These are phyloP conservation scores for Zygoascus bituminiphila DNA, from an alignment of 805 yeast genomes.

Conservation along the genomic window DNA sequence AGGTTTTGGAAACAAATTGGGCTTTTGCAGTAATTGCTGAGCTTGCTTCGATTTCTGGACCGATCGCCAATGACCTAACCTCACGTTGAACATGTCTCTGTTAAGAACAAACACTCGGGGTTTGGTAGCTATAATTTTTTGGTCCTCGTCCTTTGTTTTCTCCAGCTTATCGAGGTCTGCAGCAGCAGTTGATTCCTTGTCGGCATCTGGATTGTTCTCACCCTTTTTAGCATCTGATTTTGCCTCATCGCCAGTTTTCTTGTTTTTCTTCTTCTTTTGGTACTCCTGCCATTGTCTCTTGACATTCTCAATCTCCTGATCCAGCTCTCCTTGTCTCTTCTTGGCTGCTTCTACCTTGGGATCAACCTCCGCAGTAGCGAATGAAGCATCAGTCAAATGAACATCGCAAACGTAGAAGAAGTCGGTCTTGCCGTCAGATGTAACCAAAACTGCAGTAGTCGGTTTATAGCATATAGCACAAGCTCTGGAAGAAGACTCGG, in stretches of 20 bases:
- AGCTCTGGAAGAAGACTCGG: slow-evolving; percentile 36
- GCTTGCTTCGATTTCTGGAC: slow-evolving; percentile 26
- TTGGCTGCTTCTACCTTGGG: slow-evolving; percentile 31
- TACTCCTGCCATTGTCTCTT: slow-evolving; percentile 27
- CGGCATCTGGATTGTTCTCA: slow-evolving; percentile 1
- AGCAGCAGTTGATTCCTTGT: slow-evolving; percentile 10
- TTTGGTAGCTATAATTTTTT: slow-evolving; percentile 23
- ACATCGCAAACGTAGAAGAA: slow-evolving; percentile 45
- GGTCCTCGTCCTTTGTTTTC: slow-evolving; percentile 16
- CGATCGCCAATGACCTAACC: slow-evolving; percentile 29
- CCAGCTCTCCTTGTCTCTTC: slow-evolving; percentile 18
- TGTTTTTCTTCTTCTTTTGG: slow-evolving; percentile 16
- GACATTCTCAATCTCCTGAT: slow-evolving; percentile 28
- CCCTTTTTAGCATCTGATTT: neutral
- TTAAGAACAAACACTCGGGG: slow-evolving; percentile 37
- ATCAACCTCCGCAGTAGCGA: slow-evolving; percentile 37
- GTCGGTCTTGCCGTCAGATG: slow-evolving; percentile 38
- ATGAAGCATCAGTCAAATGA: slow-evolving; percentile 42
- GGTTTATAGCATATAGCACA: slow-evolving; percentile 51
- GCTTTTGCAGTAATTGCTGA: slow-evolving; percentile 24
- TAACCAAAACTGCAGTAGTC: slow-evolving; percentile 39
- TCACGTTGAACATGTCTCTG: slow-evolving; percentile 34
- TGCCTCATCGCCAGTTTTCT: slow-evolving; percentile 12
- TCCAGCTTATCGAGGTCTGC: slow-evolving; percentile 15
- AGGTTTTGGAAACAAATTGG: slow-evolving; percentile 28